Conservation (phyloP, 202 grass and related monocot species). For the Eragrostis tef region DNA sequence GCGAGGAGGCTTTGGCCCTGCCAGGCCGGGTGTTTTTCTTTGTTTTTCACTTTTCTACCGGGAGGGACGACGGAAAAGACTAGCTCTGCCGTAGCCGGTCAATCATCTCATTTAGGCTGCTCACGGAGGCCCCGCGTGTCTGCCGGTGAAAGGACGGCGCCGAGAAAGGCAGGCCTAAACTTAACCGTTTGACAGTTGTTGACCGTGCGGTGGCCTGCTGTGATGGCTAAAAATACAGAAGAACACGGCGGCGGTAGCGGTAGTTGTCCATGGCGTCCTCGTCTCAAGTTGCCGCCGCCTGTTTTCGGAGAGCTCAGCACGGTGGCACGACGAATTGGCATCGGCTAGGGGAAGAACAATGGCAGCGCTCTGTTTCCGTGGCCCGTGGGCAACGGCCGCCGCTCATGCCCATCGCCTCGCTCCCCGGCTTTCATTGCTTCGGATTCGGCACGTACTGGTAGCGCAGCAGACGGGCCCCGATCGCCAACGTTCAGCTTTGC, state of each 20-base stretch:
- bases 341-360: background rate
- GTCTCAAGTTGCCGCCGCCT: background rate
- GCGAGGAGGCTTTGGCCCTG: no score
- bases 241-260: background rate
- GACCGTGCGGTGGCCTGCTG: background rate
- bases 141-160: conserved; percentile 3
- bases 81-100: background rate
- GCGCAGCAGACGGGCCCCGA: background rate
- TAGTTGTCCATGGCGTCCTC: no score
- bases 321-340: background rate
- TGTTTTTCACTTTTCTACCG: conserved; percentile 21
- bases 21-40: no score
- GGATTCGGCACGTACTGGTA: background rate
- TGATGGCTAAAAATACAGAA: conserved; percentile 5
- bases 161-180: background rate
- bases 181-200: conserved; percentile 1
- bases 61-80: background rate
- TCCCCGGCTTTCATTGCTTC: background rate
- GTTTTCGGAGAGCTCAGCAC: background rate
- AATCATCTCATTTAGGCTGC: background rate
- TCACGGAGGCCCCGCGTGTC: background rate
- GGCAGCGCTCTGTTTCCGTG: background rate
- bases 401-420: background rate
- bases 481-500: conserved; percentile 7
- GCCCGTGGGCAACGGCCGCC: background rate